Conservation (phyloP, 164 flowering plant species). For the Vitis riparia region DNA sequence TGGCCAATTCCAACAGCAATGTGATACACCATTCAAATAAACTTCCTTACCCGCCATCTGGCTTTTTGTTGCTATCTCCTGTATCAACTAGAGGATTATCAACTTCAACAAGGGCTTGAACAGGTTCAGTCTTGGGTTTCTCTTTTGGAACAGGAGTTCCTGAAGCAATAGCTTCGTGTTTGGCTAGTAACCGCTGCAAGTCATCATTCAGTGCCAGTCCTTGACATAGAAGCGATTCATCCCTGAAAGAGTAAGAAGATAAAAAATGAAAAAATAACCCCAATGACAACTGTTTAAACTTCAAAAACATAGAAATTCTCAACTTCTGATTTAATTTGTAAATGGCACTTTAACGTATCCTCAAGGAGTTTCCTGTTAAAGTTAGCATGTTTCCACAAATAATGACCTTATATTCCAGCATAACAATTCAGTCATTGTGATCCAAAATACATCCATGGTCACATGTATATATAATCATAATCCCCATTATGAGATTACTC, state of each 20-base stretch:
- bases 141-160: constrained; percentile 48
- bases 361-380: no score
- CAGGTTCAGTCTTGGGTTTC: constrained; percentile 54
- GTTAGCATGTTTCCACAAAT: no score
- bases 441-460: no score
- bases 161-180: constrained; percentile 79
- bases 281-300: no score
- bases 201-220: constrained; percentile 95
- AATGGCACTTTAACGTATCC: no score
- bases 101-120: constrained; percentile 53
- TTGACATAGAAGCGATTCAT: constrained; percentile 85
- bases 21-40: not conserved
- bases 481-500: no score
- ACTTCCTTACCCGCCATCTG: constrained; percentile 45
- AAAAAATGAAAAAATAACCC: not conserved
- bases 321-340: no score
- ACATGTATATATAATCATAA: no score
- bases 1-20: not conserved
- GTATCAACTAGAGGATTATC: constrained; percentile 56
- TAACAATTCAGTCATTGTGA: no score
- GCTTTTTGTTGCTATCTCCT: constrained; percentile 36
- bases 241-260: constrained; percentile 47
- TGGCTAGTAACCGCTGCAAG: constrained; percentile 77
- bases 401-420: no score
- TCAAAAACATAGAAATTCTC: no score